Evolutionary conservation across 73 alveolate species (phyloP).

Genomic region (Paraurostyla sp.): DNA sequence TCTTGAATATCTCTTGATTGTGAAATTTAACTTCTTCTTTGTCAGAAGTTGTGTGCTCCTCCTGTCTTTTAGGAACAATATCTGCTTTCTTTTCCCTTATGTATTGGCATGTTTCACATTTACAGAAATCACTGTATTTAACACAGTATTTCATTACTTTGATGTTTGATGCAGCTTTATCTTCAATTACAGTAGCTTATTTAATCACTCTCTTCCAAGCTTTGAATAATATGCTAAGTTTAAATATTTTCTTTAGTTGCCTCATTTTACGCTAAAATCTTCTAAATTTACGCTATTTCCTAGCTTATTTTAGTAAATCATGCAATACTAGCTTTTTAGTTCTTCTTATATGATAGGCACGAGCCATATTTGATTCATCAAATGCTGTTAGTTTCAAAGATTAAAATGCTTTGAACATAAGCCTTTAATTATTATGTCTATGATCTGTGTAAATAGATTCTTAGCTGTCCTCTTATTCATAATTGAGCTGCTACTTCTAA

Average conservation of each 20-base stretch:
- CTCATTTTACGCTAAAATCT: background rate
- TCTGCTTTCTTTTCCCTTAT: background rate
- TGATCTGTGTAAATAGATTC: no score
- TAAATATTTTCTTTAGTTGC: background rate
- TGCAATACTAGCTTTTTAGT: no score
- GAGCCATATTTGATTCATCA: no score
- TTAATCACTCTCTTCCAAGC: background rate
- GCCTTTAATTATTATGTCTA: no score
- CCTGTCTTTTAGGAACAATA: background rate
- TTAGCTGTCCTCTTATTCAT: no score
- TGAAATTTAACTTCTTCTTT: no score
- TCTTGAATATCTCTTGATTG: background rate
- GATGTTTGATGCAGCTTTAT: background rate
- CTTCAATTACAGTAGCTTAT: background rate
- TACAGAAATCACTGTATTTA: background rate
- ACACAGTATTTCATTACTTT: background rate
- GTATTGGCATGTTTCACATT: constrained; percentile 1
- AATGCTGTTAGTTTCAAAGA: no score
- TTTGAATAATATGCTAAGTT: background rate
- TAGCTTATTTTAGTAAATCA: no score
- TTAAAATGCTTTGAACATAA: no score
- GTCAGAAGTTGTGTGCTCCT: background rate
- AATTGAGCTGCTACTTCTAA: no score
- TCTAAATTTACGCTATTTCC: no score
- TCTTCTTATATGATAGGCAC: no score